phyloP scores from a whole-genome alignment of 192 early-diverging fungal species.

The Entomortierella parvispora region DNA sequence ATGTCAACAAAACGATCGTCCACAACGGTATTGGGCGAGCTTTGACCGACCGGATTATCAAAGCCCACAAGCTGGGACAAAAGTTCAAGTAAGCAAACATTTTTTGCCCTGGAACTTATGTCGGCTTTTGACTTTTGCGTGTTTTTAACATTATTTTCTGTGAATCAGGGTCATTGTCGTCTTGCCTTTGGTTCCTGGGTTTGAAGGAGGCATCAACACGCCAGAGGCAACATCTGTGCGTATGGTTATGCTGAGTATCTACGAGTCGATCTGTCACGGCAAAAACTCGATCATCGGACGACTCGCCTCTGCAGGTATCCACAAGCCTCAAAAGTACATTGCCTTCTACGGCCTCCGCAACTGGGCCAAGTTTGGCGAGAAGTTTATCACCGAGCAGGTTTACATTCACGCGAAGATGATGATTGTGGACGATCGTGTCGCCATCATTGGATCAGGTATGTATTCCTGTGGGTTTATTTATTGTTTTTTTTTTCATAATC shows the following conservation, averaged over 20 bases:
- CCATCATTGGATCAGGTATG: constrained; percentile 78
- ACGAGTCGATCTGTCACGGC: constrained; percentile 73
- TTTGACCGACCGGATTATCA: constrained; percentile 76
- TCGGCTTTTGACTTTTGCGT: neutral
- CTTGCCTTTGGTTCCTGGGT: constrained; percentile 84
- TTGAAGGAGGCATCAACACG: constrained; percentile 76
- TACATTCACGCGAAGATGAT: constrained; percentile 92
- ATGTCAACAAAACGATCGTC: constrained; percentile 65
- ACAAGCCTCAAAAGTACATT: constrained; percentile 64
- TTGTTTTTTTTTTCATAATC: neutral
- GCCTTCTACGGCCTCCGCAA: constrained; percentile 68
- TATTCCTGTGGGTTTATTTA: neutral
- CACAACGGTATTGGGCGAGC: constrained; percentile 85
- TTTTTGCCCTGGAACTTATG: constrained; percentile 3
- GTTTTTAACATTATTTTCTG: constrained; percentile 23
- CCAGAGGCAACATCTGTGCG: constrained; percentile 75
- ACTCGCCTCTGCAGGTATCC: constrained; percentile 62
- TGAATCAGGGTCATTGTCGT: constrained; percentile 75
- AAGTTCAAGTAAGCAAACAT: constrained; percentile 32
- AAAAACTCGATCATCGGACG: constrained; percentile 68
- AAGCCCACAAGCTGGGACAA: constrained; percentile 63
- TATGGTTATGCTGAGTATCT: constrained; percentile 63
- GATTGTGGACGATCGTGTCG: constrained; percentile 87
- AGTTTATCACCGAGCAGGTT: constrained; percentile 81
- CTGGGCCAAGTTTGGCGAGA: constrained; percentile 53